Conservation (phyloP, 202 grass and related monocot species). For the Setaria viridis region DNA sequence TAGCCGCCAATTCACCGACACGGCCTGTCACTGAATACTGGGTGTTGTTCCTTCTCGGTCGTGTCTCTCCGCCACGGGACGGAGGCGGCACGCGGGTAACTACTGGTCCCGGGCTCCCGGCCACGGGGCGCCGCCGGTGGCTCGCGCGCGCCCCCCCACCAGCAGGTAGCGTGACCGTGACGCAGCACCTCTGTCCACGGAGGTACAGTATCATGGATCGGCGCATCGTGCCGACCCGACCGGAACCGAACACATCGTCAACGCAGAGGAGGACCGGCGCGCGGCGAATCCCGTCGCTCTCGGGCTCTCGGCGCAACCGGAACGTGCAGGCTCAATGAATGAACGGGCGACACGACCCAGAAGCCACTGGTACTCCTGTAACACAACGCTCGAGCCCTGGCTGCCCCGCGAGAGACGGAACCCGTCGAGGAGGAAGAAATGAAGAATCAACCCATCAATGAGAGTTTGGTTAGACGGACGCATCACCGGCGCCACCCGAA, state of each 20-base stretch:
- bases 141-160: no score
- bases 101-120: no score
- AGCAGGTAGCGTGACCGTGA: no score
- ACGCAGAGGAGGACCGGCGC: neutral
- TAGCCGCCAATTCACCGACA: no score
- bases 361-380: no score
- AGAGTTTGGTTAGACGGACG: neutral
- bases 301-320: neutral
- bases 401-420: neutral
- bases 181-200: no score
- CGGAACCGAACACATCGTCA: neutral
- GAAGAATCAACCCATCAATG: neutral
- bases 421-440: neutral
- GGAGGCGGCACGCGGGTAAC: no score
- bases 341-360: neutral
- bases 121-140: no score
- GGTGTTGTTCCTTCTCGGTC: no score
- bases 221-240: neutral
- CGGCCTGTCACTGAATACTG: no score
- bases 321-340: neutral
- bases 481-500: neutral
- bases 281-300: neutral
- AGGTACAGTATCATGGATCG: neutral
- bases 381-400: neutral
- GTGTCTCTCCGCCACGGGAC: no score